phyloP scores from a whole-genome alignment of 1,139 yeast species.

The Debaryomycetaceae sp. region DNA sequence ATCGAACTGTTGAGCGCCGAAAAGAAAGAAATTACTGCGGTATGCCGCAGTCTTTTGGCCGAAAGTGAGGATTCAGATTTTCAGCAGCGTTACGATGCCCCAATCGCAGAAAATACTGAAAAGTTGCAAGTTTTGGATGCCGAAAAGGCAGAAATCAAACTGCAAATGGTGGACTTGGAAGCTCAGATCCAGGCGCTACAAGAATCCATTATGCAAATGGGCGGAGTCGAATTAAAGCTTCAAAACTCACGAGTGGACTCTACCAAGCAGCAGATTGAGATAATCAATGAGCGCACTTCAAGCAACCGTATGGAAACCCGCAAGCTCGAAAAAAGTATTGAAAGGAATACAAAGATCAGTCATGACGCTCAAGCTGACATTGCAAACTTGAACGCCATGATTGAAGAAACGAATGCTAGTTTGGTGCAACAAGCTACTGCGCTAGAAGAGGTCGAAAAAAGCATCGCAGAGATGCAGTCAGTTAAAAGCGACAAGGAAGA shows the following conservation, averaged over 20 bases:
- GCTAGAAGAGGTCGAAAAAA: slow-evolving; percentile 20
- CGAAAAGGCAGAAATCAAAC: slow-evolving; percentile 35
- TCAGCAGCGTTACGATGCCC: slow-evolving; percentile 18
- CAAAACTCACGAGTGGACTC: slow-evolving; percentile 81
- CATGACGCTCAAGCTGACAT: slow-evolving; percentile 30
- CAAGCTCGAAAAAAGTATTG: slow-evolving; percentile 59
- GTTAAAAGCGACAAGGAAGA: slow-evolving; percentile 24
- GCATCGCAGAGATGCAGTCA: slow-evolving; percentile 13
- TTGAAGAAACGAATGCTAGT: slow-evolving; percentile 15
- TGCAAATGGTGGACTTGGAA: slow-evolving; percentile 51
- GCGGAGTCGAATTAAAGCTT: slow-evolving; percentile 76
- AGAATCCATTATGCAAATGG: slow-evolving; percentile 77
- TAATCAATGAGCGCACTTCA: slow-evolving; percentile 48
- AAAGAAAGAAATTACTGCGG: slow-evolving; percentile 28
- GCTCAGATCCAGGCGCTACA: slow-evolving; percentile 49
- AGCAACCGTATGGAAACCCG: slow-evolving; percentile 49
- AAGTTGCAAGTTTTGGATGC: slow-evolving; percentile 21
- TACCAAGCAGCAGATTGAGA: slow-evolving; percentile 55
- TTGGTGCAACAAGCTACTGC: slow-evolving; percentile 26
- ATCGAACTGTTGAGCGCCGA: slow-evolving; percentile 47
- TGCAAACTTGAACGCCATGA: slow-evolving; percentile 18
- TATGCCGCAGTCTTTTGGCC: slow-evolving; percentile 26
- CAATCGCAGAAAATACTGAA: slow-evolving; percentile 26
- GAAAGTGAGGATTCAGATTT: slow-evolving; percentile 21
- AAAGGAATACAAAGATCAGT: slow-evolving; percentile 40